A percentile compares a stretch with the other conserved stretches of the same genome.
Conservation (phyloP, 305 asterid species). For the Vinca major region DNA sequence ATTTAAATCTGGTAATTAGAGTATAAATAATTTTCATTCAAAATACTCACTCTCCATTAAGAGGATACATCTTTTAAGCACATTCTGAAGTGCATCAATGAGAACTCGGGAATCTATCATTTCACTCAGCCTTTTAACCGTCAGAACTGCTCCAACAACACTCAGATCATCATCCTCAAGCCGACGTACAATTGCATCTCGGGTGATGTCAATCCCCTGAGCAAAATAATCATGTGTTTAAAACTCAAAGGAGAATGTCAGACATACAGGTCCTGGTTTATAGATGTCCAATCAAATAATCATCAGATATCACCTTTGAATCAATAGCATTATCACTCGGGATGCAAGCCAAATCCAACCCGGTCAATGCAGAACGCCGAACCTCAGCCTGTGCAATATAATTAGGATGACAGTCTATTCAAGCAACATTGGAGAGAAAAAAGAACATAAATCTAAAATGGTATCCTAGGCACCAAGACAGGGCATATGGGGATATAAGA, state of each 20-base stretch:
- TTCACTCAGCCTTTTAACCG: conserved; percentile 42
- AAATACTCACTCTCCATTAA: conserved; percentile 52
- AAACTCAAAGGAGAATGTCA: neutral
- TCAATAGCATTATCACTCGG: conserved; percentile 46
- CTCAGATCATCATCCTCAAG: conserved; percentile 70
- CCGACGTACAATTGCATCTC: conserved; percentile 61
- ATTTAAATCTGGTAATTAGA: neutral
- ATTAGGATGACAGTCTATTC: conserved; percentile 1
- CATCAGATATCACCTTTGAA: conserved; percentile 42
- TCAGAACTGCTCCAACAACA: conserved; percentile 71
- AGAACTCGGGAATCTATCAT: conserved; percentile 40
- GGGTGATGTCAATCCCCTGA: conserved; percentile 64
- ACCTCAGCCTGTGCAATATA: conserved; percentile 49
- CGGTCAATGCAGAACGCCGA: conserved; percentile 56
- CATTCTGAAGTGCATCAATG: conserved; percentile 43
- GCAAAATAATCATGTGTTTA: neutral
- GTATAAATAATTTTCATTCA: conserved; percentile 12
- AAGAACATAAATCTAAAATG: neutral
- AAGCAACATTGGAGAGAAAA: neutral
- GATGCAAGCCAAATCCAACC: conserved; percentile 50
- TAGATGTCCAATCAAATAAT: neutral
- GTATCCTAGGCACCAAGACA: neutral
- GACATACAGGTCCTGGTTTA: neutral
- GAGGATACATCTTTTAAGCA: conserved; percentile 56
- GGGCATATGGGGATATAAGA: neutral